Base-by-base conservation (phyloP, 2,329 filamentous ascomycete genomes). In the Metarhizium anisopliae region DNA sequence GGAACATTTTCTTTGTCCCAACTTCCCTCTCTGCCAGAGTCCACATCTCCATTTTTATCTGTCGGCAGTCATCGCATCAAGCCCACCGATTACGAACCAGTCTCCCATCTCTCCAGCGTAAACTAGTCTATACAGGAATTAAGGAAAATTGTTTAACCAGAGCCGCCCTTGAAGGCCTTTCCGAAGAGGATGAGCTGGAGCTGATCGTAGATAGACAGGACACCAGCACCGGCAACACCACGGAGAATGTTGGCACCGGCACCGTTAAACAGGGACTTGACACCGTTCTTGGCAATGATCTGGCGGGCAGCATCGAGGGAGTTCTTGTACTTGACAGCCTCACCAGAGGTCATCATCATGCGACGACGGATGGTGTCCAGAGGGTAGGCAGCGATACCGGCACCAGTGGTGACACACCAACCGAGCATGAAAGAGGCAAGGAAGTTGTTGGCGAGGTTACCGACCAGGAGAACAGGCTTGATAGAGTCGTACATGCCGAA, bases 401-500 rank as follows among this genome's bases (percentile, higher is more conserved):
- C 94, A 95, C 89, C 94, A 77, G 94, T 99, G 82, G 94, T 99
- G 85, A 99, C 94, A 79, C 83, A 82, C 94, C 94, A 99, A 76
- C 94, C 94, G 79, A 99, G 94, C 74, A 84, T 73, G 91, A 99
- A 99, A 67, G 94, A 99, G 77, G 94, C 94, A 72, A 99, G 82
- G 92, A 99, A 99, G 90, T 93, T 96, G 82, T 92, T 92, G 81
- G 91, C 85, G 70, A 99, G 90, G 77, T 75, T 62, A 76, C 94
- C 94, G 75, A 88, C 85, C 66, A 99, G 90, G 79, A 97, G 77
- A 73, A 97, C 90, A 70, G 94, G 94, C 91, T 99, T 99, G 85
- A 99, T 87, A 69, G 94, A 99, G 83, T 99, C 94, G 91, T 99
- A 99, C 89, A 99, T 89, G 77, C 94, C 94, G 89, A 99, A 99